Conservation (phyloP, 2,329 filamentous ascomycete genomes). For the Pseudophaeomoniella oleicola region DNA sequence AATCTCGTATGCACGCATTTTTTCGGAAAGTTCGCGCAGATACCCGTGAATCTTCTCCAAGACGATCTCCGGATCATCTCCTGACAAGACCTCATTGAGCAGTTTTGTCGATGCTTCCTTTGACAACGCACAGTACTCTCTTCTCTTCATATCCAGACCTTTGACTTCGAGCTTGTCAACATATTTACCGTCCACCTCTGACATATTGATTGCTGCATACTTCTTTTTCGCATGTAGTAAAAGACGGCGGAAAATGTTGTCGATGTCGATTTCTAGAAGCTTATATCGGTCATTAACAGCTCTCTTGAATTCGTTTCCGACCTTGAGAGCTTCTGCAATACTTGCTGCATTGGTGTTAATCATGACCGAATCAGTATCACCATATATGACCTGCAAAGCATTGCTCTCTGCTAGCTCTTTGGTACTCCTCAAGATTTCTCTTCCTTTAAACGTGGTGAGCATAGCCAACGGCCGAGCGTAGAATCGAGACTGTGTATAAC, state of each 20-base stretch:
- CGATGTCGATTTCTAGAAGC: slow-evolving; percentile 92
- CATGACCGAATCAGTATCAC: slow-evolving; percentile 99
- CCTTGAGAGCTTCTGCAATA: slow-evolving; percentile 74
- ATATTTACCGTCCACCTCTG: slow-evolving; percentile 77
- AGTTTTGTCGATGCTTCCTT: slow-evolving; percentile 88
- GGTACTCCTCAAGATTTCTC: slow-evolving; percentile 90
- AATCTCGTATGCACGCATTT: slow-evolving; percentile 70
- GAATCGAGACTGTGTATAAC: slow-evolving; percentile 92
- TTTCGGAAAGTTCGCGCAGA: slow-evolving; percentile 63
- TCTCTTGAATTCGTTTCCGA: slow-evolving; percentile 89
- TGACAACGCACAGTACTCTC: slow-evolving; percentile 89
- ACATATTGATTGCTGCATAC: slow-evolving; percentile 90
- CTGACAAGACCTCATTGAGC: slow-evolving; percentile 87
- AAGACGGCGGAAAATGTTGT: slow-evolving; percentile 89
- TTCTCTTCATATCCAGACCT: slow-evolving; percentile 91
- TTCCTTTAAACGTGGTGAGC: slow-evolving; percentile 91
- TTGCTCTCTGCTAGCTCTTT: slow-evolving; percentile 90
- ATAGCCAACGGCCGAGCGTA: slow-evolving; percentile 90
- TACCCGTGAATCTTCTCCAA: slow-evolving; percentile 89
- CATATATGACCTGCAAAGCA: slow-evolving; percentile 89
- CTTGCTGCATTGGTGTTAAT: slow-evolving; percentile 98
- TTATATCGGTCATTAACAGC: slow-evolving; percentile 88
- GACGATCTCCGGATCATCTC: slow-evolving; percentile 77
- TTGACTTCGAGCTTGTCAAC: slow-evolving; percentile 95
- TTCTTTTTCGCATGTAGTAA: slow-evolving; percentile 97